These are phyloP conservation scores for Phlegmacium glaucopus DNA, from an alignment of 768 basidiomycete species.

Conservation along the genomic window DNA sequence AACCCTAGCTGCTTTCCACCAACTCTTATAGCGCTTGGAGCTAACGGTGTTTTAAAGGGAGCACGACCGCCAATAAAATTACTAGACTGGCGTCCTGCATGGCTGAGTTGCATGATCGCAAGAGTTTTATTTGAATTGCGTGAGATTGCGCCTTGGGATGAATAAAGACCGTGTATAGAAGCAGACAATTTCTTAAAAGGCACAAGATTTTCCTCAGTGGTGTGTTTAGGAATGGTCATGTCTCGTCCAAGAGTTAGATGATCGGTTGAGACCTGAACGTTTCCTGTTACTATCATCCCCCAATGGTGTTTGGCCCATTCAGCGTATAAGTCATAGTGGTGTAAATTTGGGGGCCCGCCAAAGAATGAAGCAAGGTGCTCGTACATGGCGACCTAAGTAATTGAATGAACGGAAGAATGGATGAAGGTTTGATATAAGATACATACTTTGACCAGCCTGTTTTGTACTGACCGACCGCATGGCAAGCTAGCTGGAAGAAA, in stretches of 20 bases:
- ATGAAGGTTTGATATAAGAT: neutral
- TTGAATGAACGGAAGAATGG: neutral
- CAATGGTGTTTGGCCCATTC: slow-evolving; percentile 74
- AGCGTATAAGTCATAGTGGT: slow-evolving; percentile 64
- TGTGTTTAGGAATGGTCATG: slow-evolving; percentile 43
- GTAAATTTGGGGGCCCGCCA: slow-evolving; percentile 70
- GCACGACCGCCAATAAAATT: slow-evolving; percentile 68
- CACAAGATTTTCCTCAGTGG: slow-evolving; percentile 39
- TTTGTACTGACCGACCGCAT: slow-evolving; percentile 39
- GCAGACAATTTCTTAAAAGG: slow-evolving; percentile 51
- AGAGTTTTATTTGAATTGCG: slow-evolving; percentile 29
- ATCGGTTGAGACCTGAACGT: slow-evolving; percentile 60
- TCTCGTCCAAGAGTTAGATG: slow-evolving; percentile 77
- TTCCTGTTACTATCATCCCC: slow-evolving; percentile 90
- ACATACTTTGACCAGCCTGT: slow-evolving; percentile 54
- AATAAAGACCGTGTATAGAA: slow-evolving; percentile 41
- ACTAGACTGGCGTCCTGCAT: slow-evolving; percentile 79
- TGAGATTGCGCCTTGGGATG: neutral
- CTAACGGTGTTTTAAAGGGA: slow-evolving; percentile 58
- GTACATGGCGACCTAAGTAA: slow-evolving; percentile 77
- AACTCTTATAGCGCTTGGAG: slow-evolving; percentile 63
- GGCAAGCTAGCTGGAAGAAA: slow-evolving; percentile 28
- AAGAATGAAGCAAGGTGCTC: slow-evolving; percentile 68
- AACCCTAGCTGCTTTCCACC: slow-evolving; percentile 24
- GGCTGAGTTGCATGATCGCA: slow-evolving; percentile 81